Evolutionary conservation across 2,329 filamentous ascomycete species (phyloP), one percentile per base, ranked within the genome.

Genomic region (Trichoderma simmonsii): DNA sequence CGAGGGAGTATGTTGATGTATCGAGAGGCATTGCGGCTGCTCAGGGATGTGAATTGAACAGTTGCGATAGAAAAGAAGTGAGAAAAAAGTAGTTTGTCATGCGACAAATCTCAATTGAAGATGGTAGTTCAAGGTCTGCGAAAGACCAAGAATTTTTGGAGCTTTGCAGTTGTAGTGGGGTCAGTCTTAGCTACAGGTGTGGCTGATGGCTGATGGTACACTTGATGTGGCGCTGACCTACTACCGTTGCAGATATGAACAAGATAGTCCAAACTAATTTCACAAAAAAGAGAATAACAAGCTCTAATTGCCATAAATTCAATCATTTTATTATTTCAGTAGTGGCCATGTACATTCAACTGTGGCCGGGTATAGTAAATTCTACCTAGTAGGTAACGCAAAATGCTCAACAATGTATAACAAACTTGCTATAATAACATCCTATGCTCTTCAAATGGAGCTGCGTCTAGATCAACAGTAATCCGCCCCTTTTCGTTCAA

Each of bases 1-100:
- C 94, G 74, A 98, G 89, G 64, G 90, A 90, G 86, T 98, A 98
- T 66, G 93, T 94, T 14, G 93, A 95, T 8, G 94, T 97, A 83
- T 98, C 95, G 81, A 98, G 93, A 72, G 95, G 95, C 95, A 98
- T 98, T 76, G 30, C 4, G 21, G 18, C 5, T 12, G 36, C 26
- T 61, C 24, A 3, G 6, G 3, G 15, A 28, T 71, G 30, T 12
- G 43, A 39, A 62, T 61, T 63, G 56, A 28, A 15, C 18, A 43
- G 28, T 3, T 30, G 3, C 3, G 11, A 32, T 24, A n/a, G 26
- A 32, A 21, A 11, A 36, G 36, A n/a, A n/a, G 21, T 11, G 11
- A 28, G 7, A 1, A 24, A n/a, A 36, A 28, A 5, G 28, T 15
- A 34, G 28, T n/a, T n/a, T 30, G 24, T 12, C 36, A 26, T 65